Evolutionary conservation across 192 early-diverging fungal species (phyloP), one percentile per base, ranked within the genome.

Genomic region (Pilaira anomala): DNA sequence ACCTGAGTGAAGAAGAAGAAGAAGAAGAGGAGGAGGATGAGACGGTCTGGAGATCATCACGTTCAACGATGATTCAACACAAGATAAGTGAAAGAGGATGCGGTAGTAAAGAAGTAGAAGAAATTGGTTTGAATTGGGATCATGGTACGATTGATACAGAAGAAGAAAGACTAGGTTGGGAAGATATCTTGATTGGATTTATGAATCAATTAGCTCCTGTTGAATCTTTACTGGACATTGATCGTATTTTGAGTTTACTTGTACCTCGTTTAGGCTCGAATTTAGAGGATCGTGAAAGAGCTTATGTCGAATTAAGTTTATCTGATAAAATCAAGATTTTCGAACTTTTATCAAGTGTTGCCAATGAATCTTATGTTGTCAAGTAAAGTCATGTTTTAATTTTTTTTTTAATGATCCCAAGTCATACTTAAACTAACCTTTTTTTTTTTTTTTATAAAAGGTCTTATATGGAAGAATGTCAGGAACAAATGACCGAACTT

Each of bases 401-500:
- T 16, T 60, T 46, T 46, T 62, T 22, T 62, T 33, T 51, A 2
- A 19, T 24, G 9, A 19, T 21, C 36, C 14, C 18, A 22, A 16
- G 33, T 36, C n/a, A 40, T 62, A 40, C 40, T 16, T 22, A 33
- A 6, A 41, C 22, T 18, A 40, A 19, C 4, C 24, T 29, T 26
- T 46, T 44, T 33, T 12, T 33, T 29, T 26, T 46, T 44, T 33
- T 26, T 36, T 40, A n/a, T 28, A 67, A 80, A 60, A 82, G 91
- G 19, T 68, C 76, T 28, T 91, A 86, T 69, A 82, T 92, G 59
- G 93, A 93, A 39, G 77, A 86, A 49, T 87, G 85, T 39, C 73
- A 87, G 3, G 90, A 94, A 46, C 67, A 87, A 8, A 73, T 82
- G 21, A 82, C 80, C 0, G 91, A 88, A 48, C 74, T 93, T 48